Evolutionary conservation across 495 filamentous ascomycete genomes (phyloP).

Genomic region (Aspergillus bridgeri): DNA sequence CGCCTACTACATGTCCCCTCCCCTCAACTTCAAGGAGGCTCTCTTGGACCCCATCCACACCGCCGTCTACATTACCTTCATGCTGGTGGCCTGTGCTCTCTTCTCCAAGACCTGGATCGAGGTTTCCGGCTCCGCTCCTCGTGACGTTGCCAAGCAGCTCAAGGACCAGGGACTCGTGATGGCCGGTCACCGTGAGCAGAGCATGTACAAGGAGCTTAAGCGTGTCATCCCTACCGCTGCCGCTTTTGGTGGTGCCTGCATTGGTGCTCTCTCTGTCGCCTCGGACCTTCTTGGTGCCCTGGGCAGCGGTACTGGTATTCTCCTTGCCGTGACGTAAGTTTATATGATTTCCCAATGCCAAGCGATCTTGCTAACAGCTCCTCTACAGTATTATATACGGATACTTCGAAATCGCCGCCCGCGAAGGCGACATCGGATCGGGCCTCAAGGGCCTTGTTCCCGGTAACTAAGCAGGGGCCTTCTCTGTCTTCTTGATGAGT

Average conservation of each 20-base stretch:
- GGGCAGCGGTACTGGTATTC: conserved; percentile 94
- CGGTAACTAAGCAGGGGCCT: conserved; percentile 38
- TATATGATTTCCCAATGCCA: neutral
- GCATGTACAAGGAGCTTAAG: conserved; percentile 99
- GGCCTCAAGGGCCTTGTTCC: conserved; percentile 86
- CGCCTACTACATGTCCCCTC: conserved; percentile 99
- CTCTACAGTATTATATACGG: conserved; percentile 85
- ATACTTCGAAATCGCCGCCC: conserved; percentile 98
- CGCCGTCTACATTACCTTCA: conserved; percentile 91
- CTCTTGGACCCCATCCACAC: conserved; percentile 96
- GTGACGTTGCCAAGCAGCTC: conserved; percentile 99
- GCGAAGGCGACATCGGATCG: conserved; percentile 85
- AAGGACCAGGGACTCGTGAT: conserved; percentile 99
- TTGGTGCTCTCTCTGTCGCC: conserved; percentile 92
- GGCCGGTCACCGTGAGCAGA: conserved; percentile 98
- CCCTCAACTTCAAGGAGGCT: conserved; percentile 94
- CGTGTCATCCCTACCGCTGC: conserved; percentile 97
- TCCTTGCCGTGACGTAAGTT: conserved; percentile 97
- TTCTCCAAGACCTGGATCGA: conserved; percentile 99
- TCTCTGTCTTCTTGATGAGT: conserved; percentile 30
- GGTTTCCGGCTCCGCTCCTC: conserved; percentile 93
- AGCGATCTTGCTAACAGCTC: conserved; percentile 18
- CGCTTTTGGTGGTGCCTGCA: conserved; percentile 98
- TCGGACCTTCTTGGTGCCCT: conserved; percentile 96
- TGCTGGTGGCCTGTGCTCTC: conserved; percentile 93